A percentile compares a stretch with the other conserved stretches of the same genome.
Conservation (phyloP, 805 yeast species). For the Metschnikowia lochheadii region DNA sequence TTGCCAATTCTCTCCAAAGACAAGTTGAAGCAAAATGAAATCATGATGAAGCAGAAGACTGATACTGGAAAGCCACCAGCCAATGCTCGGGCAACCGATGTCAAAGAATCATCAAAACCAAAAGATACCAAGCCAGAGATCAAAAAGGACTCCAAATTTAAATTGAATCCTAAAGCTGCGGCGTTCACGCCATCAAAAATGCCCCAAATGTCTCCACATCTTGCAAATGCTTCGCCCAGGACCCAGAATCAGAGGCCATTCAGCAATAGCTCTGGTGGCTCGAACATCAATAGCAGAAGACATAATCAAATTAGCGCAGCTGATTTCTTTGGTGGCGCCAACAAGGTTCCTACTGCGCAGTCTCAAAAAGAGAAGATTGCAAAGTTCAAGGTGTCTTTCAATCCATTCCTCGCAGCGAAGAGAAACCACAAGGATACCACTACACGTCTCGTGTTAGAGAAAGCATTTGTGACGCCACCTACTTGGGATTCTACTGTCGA, state of each 20-base stretch:
- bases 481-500: conserved; percentile 66
- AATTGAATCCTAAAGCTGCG: conserved; percentile 66
- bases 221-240: conserved; percentile 34
- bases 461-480: conserved; percentile 70
- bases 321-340: conserved; percentile 40
- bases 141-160: conserved; percentile 40
- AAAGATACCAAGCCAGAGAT: conserved; percentile 1
- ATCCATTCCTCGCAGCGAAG: conserved; percentile 48
- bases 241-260: conserved; percentile 30
- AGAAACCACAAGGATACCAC: conserved; percentile 21
- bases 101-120: conserved; percentile 4
- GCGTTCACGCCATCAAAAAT: conserved; percentile 52
- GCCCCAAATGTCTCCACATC: conserved; percentile 25
- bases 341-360: conserved; percentile 35
- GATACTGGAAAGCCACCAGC: conserved; percentile 4
- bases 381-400: conserved; percentile 44
- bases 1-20: conserved; percentile 70
- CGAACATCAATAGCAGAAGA: conserved; percentile 21
- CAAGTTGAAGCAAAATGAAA: conserved; percentile 60
- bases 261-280: conserved; percentile 17
- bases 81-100: not conserved
- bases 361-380: conserved; percentile 33
- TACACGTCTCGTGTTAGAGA: conserved; percentile 43
- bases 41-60: conserved; percentile 37
- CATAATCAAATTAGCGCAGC: conserved; percentile 38